These are phyloP conservation scores for Cucumis cinereus DNA, from an alignment of 306 rosid genomes.

Conservation along the genomic window DNA sequence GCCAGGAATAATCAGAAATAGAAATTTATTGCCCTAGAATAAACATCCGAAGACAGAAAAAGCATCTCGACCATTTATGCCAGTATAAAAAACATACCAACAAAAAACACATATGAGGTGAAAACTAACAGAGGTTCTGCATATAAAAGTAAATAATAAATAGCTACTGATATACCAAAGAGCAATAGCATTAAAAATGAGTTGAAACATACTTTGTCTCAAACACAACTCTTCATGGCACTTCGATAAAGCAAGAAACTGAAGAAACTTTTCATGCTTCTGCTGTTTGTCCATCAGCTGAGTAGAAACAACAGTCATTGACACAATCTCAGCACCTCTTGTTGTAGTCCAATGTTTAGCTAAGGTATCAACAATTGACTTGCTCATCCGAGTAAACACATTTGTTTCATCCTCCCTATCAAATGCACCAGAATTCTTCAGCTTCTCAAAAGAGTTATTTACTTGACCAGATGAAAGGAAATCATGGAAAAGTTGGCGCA, in stretches of 20 bases:
- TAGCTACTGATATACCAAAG: not conserved
- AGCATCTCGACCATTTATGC: not conserved
- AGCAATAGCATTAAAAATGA: not conserved
- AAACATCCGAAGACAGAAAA: not conserved
- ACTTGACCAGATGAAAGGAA: constrained; percentile 72
- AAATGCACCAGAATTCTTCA: constrained; percentile 69
- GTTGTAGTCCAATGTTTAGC: constrained; percentile 99
- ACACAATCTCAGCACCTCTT: constrained; percentile 93
- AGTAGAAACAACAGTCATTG: constrained; percentile 77
- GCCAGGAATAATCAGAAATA: not conserved
- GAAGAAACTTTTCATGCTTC: constrained; percentile 77
- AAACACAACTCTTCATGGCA: constrained; percentile 97
- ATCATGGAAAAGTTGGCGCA: constrained; percentile 63
- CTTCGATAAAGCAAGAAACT: constrained; percentile 86
- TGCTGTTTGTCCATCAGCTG: constrained; percentile 86
- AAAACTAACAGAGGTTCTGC: not conserved
- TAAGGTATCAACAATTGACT: constrained; percentile 80
- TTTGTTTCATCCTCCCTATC: constrained; percentile 86
- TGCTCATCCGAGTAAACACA: constrained; percentile 82
- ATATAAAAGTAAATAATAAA: not conserved
- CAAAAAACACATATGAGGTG: not conserved
- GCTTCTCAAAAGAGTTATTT: constrained; percentile 60
- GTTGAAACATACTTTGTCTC: constrained; percentile 55
- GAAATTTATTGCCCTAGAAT: not conserved
- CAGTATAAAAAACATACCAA: not conserved